These are phyloP conservation scores for Vitis rotundifolia DNA, from an alignment of 164 flowering plant genomes.

Conservation along the genomic window DNA sequence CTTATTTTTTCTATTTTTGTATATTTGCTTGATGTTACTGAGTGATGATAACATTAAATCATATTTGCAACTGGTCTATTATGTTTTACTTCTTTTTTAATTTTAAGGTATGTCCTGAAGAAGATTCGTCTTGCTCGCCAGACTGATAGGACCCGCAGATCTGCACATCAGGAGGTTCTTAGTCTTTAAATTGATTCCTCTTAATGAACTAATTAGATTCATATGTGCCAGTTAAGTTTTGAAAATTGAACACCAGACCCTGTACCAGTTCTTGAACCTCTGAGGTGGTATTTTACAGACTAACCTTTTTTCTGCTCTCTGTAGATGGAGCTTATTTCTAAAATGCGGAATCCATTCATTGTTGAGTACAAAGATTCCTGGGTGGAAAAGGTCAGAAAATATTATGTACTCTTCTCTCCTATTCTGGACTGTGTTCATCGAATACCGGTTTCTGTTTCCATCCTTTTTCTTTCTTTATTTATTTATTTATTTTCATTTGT, in stretches of 20 bases:
- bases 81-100: not conserved
- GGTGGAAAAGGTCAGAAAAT: conserved; percentile 87
- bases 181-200: not conserved
- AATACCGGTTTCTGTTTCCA: not conserved
- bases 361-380: conserved; percentile 99
- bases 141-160: conserved; percentile 87
- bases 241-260: not conserved
- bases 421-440: not conserved
- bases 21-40: not conserved
- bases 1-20: not conserved
- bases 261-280: not conserved
- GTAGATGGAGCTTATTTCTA: conserved; percentile 98
- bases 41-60: not conserved
- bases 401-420: not conserved
- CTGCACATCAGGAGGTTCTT: conserved; percentile 93
- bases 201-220: no score
- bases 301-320: conserved; percentile 23
- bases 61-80: not conserved
- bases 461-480: not conserved
- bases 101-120: conserved; percentile 85
- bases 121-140: conserved; percentile 99
- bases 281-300: not conserved
- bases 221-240: not conserved
- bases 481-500: not conserved
- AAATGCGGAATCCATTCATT: conserved; percentile 78